Evolutionary conservation across 2,329 filamentous ascomycete genomes (phyloP).

Genomic region (Pyrenophora graminea): DNA sequence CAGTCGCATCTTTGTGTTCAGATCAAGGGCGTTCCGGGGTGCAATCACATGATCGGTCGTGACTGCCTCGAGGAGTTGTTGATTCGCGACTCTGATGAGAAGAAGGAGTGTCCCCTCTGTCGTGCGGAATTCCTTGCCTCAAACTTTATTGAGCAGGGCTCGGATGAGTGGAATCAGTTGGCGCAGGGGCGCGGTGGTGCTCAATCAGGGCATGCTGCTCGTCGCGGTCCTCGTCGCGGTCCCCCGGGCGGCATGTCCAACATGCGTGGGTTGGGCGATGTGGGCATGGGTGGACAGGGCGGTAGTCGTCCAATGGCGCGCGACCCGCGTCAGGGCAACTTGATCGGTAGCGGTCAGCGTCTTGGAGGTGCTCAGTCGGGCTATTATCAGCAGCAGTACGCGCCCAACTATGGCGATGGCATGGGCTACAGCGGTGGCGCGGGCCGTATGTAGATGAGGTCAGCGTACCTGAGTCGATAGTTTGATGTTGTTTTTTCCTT

Average conservation of each 20-base stretch:
- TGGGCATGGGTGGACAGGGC: background rate
- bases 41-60: conserved; percentile 23
- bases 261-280: background rate
- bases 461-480: background rate
- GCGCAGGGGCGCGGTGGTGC: background rate
- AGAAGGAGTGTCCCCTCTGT: conserved; percentile 26
- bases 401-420: no score
- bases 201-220: background rate
- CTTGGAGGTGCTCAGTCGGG: no score
- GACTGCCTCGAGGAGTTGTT: conserved; percentile 20
- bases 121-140: conserved; percentile 19
- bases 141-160: background rate
- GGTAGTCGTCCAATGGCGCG: background rate
- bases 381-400: no score
- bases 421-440: no score
- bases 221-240: background rate
- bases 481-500: background rate
- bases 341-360: no score
- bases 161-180: background rate
- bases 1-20: conserved; percentile 13
- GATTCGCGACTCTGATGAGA: background rate
- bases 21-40: conserved; percentile 15
- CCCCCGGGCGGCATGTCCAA: background rate
- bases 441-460: no score
- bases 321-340: background rate